Evolutionary conservation across 805 yeast genomes (phyloP).

Genomic region (Candida anglica): DNA sequence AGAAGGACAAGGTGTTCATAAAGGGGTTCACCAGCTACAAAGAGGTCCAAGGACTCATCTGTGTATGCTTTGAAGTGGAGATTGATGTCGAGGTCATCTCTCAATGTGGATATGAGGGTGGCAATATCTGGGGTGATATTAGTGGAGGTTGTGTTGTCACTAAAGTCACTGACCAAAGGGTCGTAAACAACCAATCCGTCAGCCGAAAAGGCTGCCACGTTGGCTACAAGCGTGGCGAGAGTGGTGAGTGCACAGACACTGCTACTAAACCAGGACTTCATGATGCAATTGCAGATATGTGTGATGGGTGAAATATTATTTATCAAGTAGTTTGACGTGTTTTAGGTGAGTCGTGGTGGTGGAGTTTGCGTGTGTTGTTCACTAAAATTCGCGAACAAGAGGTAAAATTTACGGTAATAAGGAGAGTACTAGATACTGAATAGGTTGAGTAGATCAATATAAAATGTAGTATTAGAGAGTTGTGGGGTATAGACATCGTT

Average conservation of each 20-base stretch:
- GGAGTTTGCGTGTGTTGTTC: no score
- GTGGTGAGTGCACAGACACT: no score
- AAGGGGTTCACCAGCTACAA: constrained; percentile 17
- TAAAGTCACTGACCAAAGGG: constrained; percentile 18
- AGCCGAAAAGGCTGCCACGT: no score
- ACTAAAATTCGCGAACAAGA: no score
- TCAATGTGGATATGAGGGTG: constrained; percentile 19
- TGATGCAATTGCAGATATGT: background rate
- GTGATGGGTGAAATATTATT: background rate
- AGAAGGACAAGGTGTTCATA: constrained; percentile 30
- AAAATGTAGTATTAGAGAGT: no score
- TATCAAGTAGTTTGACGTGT: background rate
- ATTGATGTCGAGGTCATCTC: constrained; percentile 8
- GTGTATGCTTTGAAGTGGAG: constrained; percentile 20
- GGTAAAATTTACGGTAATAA: no score
- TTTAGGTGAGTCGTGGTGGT: background rate
- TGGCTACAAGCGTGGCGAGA: no score
- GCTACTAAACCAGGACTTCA: no score
- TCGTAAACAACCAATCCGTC: constrained; percentile 32
- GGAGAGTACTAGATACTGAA: no score
- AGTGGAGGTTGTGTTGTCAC: constrained; percentile 6
- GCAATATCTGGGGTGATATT: constrained; percentile 15
- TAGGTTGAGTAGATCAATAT: no score
- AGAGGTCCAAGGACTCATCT: constrained; percentile 18
- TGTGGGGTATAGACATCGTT: no score